Percentiles rank a stretch among this genome's conserved stretches.
These are phyloP conservation scores for Cyanidium caldarium DNA, from an alignment of 23 red algal species.

Conservation along the genomic window DNA sequence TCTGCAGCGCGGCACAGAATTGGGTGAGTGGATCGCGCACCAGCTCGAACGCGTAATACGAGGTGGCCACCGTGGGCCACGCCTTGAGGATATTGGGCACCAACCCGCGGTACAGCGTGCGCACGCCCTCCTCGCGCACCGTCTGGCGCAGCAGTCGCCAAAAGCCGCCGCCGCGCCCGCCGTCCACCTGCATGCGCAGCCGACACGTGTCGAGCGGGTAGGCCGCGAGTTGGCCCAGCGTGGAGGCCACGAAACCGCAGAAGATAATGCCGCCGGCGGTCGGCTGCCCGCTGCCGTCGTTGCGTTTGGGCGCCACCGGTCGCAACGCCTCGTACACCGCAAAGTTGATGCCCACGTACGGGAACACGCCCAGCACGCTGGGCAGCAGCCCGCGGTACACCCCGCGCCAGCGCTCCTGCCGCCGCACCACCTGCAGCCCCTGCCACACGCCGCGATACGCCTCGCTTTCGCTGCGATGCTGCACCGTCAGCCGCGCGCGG, in stretches of 20 bases:
- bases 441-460: constrained; percentile 52
- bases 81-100: constrained; percentile 63
- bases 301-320: constrained; percentile 28
- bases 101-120: constrained; percentile 51
- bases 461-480: constrained; percentile 25
- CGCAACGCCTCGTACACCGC: constrained; percentile 72
- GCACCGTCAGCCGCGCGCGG: constrained; percentile 56
- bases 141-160: neutral
- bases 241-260: constrained; percentile 33
- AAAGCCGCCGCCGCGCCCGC: neutral
- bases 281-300: constrained; percentile 38
- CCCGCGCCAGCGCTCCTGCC: constrained; percentile 24
- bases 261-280: constrained; percentile 26
- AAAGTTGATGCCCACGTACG: constrained; percentile 73
- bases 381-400: constrained; percentile 65
- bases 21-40: constrained; percentile 8
- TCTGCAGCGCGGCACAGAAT: too few relatives aligned
- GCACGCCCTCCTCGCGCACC: constrained; percentile 29
- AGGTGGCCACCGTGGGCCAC: constrained; percentile 43
- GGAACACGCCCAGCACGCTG: constrained; percentile 50
- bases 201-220: constrained; percentile 90
- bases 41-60: constrained; percentile 54
- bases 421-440: constrained; percentile 24
- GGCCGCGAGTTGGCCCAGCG: constrained; percentile 45
- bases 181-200: constrained; percentile 60